Percentiles rank a stretch among this genome's conserved stretches.
These are phyloP conservation scores for Flaveria floridana DNA, from an alignment of 140 eudicot genomes.

Conservation along the genomic window DNA sequence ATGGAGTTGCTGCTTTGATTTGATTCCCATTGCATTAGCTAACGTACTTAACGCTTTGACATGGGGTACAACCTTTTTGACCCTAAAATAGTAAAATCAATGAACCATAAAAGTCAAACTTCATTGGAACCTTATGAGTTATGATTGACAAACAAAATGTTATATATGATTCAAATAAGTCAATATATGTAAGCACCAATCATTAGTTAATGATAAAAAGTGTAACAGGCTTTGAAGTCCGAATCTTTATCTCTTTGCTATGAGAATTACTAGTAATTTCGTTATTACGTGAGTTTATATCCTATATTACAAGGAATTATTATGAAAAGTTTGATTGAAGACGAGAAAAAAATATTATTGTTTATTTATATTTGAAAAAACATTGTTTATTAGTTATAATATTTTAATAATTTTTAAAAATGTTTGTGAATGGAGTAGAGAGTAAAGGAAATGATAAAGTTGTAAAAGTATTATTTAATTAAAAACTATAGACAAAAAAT, in stretches of 20 bases:
- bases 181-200: slow-evolving; percentile 28
- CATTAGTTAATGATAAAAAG: neutral
- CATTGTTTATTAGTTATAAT: too few species aligned
- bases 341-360: too few species aligned
- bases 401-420: too few species aligned
- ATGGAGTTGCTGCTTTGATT: slow-evolving; percentile 39
- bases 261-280: too few species aligned
- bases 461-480: too few species aligned
- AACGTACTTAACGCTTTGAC: slow-evolving; percentile 39
- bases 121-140: slow-evolving; percentile 13
- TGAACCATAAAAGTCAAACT: slow-evolving; percentile 28
- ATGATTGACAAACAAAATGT: slow-evolving; percentile 16
- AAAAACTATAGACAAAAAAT: too few species aligned
- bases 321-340: too few species aligned
- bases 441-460: too few species aligned
- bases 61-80: slow-evolving; percentile 28
- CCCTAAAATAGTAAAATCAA: slow-evolving; percentile 21
- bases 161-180: slow-evolving; percentile 18
- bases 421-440: too few species aligned
- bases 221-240: neutral
- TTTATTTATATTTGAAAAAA: too few species aligned
- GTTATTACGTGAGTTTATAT: too few species aligned
- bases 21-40: slow-evolving; percentile 23
- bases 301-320: too few species aligned
- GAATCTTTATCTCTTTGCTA: slow-evolving; percentile 17